These are phyloP conservation scores for Tagetes patula DNA, from an alignment of 129 eudicot genomes.

Conservation along the genomic window DNA sequence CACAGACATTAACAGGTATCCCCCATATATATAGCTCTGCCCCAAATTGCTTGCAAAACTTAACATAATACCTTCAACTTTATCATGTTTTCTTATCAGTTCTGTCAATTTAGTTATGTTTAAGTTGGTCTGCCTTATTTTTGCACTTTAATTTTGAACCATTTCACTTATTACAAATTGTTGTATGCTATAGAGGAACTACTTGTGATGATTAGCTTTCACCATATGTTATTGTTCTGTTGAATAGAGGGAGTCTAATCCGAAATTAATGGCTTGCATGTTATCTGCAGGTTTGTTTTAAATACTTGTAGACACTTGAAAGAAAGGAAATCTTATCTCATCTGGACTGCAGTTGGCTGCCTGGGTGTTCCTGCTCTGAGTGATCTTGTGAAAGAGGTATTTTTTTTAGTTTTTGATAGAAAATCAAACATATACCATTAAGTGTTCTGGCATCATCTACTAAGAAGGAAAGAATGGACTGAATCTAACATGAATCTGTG, in stretches of 20 bases:
- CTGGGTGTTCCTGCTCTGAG: slow-evolving; percentile 81
- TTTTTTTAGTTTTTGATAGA: not conserved
- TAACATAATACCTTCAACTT: not conserved
- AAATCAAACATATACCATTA: not conserved
- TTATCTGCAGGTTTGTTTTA: slow-evolving; percentile 64
- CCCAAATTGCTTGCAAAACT: not conserved
- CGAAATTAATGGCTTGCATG: slow-evolving; percentile 20
- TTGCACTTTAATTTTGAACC: not conserved
- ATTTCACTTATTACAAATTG: not conserved
- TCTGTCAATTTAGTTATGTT: not conserved
- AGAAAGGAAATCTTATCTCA: slow-evolving; percentile 75
- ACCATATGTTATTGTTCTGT: not conserved
- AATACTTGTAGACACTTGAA: slow-evolving; percentile 69
- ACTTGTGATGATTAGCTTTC: slow-evolving; percentile 11
- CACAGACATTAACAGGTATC: slow-evolving; percentile 72
- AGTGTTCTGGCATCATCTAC: not conserved
- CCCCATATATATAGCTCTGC: not conserved
- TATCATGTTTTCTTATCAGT: not conserved
- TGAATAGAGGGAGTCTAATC: slow-evolving; percentile 14
- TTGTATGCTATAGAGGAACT: not conserved
- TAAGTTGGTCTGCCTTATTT: not conserved
- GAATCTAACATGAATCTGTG: not conserved
- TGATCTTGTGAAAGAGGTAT: slow-evolving; percentile 95
- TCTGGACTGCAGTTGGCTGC: slow-evolving; percentile 88
- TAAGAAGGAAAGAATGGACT: not conserved